Percentiles rank a stretch among this genome's conserved stretches.
Conservation (phyloP, 371 early-diverging fungal species). For the Chytridium lagenaria region DNA sequence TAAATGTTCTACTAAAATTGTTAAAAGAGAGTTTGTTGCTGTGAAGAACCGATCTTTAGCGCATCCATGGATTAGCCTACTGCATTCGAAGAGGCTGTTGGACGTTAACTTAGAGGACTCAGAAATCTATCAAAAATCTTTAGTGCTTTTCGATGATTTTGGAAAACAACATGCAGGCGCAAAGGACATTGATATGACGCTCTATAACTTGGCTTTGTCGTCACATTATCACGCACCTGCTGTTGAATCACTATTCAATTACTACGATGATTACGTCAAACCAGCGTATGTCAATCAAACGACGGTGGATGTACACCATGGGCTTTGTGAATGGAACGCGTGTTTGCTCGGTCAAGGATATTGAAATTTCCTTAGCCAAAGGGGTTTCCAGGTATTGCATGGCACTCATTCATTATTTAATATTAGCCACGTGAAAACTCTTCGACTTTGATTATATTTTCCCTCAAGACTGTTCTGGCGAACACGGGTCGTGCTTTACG, state of each 20-base stretch:
- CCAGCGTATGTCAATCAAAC: conserved; percentile 50
- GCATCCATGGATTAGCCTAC: background rate
- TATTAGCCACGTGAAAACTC: too few relatives aligned
- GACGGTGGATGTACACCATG: conserved; percentile 71
- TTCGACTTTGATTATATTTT: conserved; percentile 35
- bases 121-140: background rate
- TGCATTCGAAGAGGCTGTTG: background rate
- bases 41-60: background rate
- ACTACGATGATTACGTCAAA: conserved; percentile 69
- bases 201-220: conserved; percentile 49
- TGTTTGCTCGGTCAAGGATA: conserved; percentile 59
- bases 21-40: background rate
- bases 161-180: too few relatives aligned
- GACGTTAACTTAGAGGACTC: background rate
- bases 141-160: too few relatives aligned
- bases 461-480: background rate
- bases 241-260: conserved; percentile 79
- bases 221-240: conserved; percentile 76
- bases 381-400: background rate
- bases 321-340: conserved; percentile 73
- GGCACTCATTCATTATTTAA: too few relatives aligned
- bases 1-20: background rate
- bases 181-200: background rate
- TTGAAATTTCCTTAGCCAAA: conserved; percentile 37
- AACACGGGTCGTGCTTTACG: conserved; percentile 33